Base-by-base conservation (phyloP, 306 rosid genomes). In the Bauhinia variegata region DNA sequence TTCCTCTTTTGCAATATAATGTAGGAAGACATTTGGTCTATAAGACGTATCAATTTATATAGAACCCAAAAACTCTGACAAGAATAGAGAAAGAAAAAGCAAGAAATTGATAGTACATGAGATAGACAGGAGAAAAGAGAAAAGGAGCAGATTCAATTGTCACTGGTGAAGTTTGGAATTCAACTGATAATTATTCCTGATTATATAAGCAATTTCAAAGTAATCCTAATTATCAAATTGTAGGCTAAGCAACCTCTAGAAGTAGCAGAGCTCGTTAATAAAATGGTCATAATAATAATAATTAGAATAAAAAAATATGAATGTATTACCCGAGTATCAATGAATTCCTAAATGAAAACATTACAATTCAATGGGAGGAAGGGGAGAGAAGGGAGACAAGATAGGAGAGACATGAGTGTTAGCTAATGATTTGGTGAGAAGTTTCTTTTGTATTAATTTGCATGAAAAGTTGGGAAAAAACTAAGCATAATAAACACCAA, bases 401-500 rank as follows among this genome's bases (percentile, higher is more conserved):
- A 53, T 54, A 53, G 13, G 10, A 41, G 61, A 33, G 43, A 39
- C n/a, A 32, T 7, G 15, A 15, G 43, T 8, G 33, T 5, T 55
- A 7, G 6, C 11, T 19, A 55, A 48, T 12, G 1, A 3, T n/a
- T 51, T 13, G 60, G 50, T n/a, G 58, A 66, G 58, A 13, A 16
- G 19, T 51, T 50, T 37, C 52, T 18, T 54, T 63, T 28, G 5
- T 43, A 39, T 6, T 8, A 60, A 39, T 2, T 39, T 18, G 50
- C 59, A 23, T 19, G 60, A 36, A n/a, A 43, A n/a, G 13, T 7
- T 4, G 1, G 57, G 32, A 23, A 43, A 43, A 1, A 63, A 32
- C 11, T 39, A 56, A 48, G 16, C 47, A 46, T 32, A 73, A 65
- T 48, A 33, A 64, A 13, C 4, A n/a, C 41, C 32, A 33, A 36